A percentile compares a stretch with the other conserved stretches of the same genome.
Conservation (phyloP, 257 asterid species). For the Lithospermum erythrorhizon region DNA sequence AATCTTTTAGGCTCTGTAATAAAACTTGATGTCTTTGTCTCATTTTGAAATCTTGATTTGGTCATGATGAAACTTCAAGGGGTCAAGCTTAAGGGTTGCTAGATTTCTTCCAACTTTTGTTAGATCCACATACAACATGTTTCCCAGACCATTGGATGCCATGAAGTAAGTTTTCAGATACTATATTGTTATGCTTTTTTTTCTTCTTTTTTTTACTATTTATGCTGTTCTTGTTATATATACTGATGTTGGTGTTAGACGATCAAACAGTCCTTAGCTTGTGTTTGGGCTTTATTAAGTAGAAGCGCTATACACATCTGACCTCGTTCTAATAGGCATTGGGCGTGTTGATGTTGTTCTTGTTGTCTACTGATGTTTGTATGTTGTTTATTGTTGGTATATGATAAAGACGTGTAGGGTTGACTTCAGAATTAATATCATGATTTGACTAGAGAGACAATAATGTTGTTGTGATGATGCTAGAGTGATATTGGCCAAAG, state of each 20-base stretch:
- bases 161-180: constrained; percentile 46
- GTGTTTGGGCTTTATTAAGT: too few species aligned
- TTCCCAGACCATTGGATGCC: constrained; percentile 23
- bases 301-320: too few species aligned
- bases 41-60: not conserved
- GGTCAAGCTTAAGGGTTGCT: constrained; percentile 22
- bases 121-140: constrained; percentile 28
- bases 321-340: too few species aligned
- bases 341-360: not conserved
- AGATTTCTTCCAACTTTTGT: constrained; percentile 20
- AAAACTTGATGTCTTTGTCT: not conserved
- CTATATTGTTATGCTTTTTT: not conserved
- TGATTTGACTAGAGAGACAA: too few species aligned
- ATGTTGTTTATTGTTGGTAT: too few species aligned
- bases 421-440: too few species aligned
- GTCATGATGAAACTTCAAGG: constrained; percentile 20
- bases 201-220: not conserved
- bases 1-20: not conserved
- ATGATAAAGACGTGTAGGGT: too few species aligned
- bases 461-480: too few species aligned
- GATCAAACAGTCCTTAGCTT: too few species aligned
- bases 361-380: not conserved
- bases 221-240: not conserved
- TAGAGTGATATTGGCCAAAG: too few species aligned
- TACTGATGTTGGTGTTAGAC: too few species aligned